Base-by-base conservation (phyloP, 1,284 basidiomycete genomes). In the Erythrobasidium hasegawianum region DNA sequence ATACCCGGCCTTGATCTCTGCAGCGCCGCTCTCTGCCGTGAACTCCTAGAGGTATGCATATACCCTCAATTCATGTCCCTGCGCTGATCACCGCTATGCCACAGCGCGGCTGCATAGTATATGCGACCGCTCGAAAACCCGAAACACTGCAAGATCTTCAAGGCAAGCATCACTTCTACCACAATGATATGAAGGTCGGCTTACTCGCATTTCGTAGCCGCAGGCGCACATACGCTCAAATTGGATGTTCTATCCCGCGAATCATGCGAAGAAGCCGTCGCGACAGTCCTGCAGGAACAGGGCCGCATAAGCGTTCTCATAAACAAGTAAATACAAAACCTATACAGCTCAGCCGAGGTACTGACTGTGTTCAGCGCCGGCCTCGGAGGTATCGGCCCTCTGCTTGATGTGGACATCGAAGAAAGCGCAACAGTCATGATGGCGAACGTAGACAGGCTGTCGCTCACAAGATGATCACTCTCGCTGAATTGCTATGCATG, bases 231-330 rank as follows among this genome's bases (percentile, higher is more conserved):
- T 62, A 65, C 64, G 18, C 18, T 75, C 39, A 57, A 60, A 4
- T 68, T 75, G n/a, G 74, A 75, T 53, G 74, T 75, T 2, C 13
- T 49, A 0, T 53, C 50, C 33, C 26, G 62, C 11, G 59, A 68
- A 1, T 66, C 68, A 5, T 71, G 69, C 56, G 33, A 57, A 27
- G 39, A 29, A 0, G 72, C 70, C 0, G 69, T 75, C 26, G 40
- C 57, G 1, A 53, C 53, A 9, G 33, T 72, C 27, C 40, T 74
- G 22, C n/a, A 40, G 1, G 64, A 68, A 20, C 71, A 83, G 53
- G 85, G 84, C 0, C 79, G 74, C 65, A 82, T 87, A 49, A 85
- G 87, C 64, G 78, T 87, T 2, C 76, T 88, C 1, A 82, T 87
- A 59, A 87, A 87, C 73, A 87, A 87, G 86, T 16, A 84, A 84